phyloP scores from a whole-genome alignment of 345 rosid species.

The Fremontodendron californicum region DNA sequence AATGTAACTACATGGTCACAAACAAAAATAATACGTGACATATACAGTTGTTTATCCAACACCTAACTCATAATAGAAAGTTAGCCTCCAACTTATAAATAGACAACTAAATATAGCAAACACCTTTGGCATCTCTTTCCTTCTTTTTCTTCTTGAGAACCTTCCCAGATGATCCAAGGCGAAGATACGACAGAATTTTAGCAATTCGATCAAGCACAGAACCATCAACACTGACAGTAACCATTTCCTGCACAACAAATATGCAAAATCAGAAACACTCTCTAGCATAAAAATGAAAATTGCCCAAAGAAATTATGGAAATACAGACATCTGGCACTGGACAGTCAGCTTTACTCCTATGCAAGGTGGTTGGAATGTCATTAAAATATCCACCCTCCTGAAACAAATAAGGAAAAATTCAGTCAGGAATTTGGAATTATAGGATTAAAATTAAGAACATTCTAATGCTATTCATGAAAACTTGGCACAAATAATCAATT shows the following conservation, averaged over 20 bases:
- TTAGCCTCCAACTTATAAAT: background rate
- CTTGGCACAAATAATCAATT: background rate
- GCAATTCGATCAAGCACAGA: slow-evolving; percentile 96
- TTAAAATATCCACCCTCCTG: slow-evolving; percentile 87
- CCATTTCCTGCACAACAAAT: slow-evolving; percentile 64
- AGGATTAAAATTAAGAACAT: background rate
- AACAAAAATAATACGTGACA: background rate
- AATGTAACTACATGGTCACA: background rate
- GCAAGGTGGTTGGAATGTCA: slow-evolving; percentile 97
- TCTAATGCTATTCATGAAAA: background rate
- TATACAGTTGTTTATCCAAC: background rate
- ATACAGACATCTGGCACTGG: slow-evolving; percentile 78
- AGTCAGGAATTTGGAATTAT: background rate
- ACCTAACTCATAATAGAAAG: background rate
- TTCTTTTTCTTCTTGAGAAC: slow-evolving; percentile 99
- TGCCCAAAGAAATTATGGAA: background rate
- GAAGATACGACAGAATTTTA: slow-evolving; percentile 93
- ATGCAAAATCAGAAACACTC: slow-evolving; percentile 13
- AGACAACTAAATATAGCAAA: slow-evolving; percentile 1
- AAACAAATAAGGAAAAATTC: background rate
- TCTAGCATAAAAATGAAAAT: slow-evolving; percentile 19
- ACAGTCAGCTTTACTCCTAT: slow-evolving; percentile 96
- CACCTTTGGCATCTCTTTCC: slow-evolving; percentile 81
- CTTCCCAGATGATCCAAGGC: slow-evolving; percentile 98
- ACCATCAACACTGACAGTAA: slow-evolving; percentile 87